These are phyloP conservation scores for Paspalum vaginatum DNA, from an alignment of 176 grass and related monocot species.

Conservation along the genomic window DNA sequence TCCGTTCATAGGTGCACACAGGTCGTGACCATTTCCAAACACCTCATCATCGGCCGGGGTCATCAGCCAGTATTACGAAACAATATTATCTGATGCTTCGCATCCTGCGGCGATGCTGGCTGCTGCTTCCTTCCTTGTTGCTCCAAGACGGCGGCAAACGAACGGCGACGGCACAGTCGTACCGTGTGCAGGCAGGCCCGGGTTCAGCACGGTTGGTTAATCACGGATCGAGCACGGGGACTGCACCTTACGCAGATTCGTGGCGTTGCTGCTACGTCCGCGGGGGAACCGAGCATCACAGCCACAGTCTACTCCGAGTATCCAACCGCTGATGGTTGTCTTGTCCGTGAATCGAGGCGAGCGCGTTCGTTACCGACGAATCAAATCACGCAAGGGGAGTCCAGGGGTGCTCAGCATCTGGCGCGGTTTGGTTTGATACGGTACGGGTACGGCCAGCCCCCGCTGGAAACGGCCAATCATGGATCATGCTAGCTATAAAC, in stretches of 20 bases:
- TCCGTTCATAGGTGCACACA: too few relatives aligned
- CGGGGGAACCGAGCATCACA: not conserved
- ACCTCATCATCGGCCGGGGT: too few relatives aligned
- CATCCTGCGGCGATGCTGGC: not conserved
- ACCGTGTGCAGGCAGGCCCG: not conserved
- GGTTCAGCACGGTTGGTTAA: not conserved
- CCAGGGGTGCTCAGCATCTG: not conserved
- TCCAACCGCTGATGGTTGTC: not conserved
- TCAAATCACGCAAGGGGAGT: not conserved
- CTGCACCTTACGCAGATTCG: not conserved
- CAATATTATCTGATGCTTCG: too few relatives aligned
- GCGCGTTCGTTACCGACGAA: not conserved
- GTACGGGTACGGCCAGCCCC: not conserved
- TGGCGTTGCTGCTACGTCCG: conserved; percentile 22
- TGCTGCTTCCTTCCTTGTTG: not conserved
- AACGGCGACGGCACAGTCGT: not conserved
- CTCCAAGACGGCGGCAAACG: not conserved
- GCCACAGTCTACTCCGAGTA: not conserved
- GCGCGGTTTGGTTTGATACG: not conserved
- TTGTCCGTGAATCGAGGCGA: not conserved
- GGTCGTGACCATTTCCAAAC: too few relatives aligned
- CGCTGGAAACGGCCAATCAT: conserved; percentile 3
- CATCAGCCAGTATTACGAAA: not conserved
- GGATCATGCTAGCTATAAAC: conserved; percentile 10
- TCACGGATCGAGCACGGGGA: not conserved